Conservation (phyloP, 805 yeast genomes). For the Suhomyces canberraensis region DNA sequence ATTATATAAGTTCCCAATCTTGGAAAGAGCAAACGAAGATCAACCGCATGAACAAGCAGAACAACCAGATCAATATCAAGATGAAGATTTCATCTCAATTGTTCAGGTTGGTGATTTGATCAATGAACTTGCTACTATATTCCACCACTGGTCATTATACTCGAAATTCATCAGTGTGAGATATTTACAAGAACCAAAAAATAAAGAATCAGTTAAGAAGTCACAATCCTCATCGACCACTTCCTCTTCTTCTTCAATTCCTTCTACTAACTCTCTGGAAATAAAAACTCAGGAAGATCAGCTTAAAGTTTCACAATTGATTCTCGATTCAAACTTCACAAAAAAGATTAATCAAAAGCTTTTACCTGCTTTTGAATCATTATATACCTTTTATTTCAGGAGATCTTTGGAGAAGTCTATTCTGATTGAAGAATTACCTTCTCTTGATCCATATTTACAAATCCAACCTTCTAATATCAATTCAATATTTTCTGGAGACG, state of each 20-base stretch:
- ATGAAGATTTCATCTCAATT: constrained; percentile 45
- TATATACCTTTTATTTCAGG: constrained; percentile 65
- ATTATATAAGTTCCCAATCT: constrained; percentile 40
- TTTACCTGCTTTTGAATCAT: constrained; percentile 59
- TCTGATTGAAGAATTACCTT: constrained; percentile 57
- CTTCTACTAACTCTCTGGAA: neutral
- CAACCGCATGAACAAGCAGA: constrained; percentile 7
- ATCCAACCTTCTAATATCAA: neutral
- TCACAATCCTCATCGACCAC: neutral
- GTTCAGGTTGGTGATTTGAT: constrained; percentile 64
- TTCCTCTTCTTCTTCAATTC: neutral
- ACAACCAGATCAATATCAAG: constrained; percentile 13
- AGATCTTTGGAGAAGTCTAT: constrained; percentile 81
- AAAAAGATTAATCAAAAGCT: constrained; percentile 51
- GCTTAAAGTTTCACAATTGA: constrained; percentile 48
- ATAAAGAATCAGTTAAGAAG: neutral
- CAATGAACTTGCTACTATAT: constrained; percentile 68
- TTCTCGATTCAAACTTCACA: constrained; percentile 52
- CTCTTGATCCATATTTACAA: constrained; percentile 5
- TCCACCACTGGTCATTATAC: constrained; percentile 84
- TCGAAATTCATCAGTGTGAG: constrained; percentile 66
- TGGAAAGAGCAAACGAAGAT: constrained; percentile 15
- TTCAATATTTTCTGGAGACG: constrained; percentile 33
- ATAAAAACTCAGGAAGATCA: constrained; percentile 12
- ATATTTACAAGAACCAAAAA: constrained; percentile 39